These are phyloP conservation scores for Laguncularia racemosa DNA, from an alignment of 345 rosid species.

Conservation along the genomic window DNA sequence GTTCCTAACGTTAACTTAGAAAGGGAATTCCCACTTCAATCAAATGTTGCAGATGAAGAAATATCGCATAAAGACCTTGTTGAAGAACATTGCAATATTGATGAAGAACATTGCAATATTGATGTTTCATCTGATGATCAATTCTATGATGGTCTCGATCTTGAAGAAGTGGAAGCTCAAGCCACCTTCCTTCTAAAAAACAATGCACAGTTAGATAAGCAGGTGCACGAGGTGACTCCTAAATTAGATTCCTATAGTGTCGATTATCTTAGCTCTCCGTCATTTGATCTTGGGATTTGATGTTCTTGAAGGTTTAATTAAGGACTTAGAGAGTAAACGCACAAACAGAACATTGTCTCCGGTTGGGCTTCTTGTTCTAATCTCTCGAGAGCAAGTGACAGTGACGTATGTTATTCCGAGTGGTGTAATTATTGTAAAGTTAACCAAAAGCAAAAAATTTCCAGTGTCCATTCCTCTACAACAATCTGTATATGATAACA, in stretches of 20 bases:
- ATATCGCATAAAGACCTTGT: constrained; percentile 15
- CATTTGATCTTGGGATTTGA: constrained; percentile 88
- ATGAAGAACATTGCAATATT: constrained; percentile 10
- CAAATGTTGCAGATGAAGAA: constrained; percentile 18
- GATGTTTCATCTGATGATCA: constrained; percentile 52
- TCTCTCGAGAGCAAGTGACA: no score
- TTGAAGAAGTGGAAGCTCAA: constrained; percentile 82
- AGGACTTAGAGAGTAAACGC: no score
- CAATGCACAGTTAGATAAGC: constrained; percentile 21
- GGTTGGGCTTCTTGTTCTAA: no score
- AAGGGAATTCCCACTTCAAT: constrained; percentile 25
- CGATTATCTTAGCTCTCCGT: constrained; percentile 38
- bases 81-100: constrained; percentile 11
- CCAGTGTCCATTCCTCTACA: no score
- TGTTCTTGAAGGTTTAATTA: not conserved
- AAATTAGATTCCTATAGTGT: constrained; percentile 8
- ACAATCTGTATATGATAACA: no score
- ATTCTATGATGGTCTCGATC: constrained; percentile 65
- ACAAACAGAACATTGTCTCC: no score
- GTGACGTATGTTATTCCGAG: no score
- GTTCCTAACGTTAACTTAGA: constrained; percentile 54
- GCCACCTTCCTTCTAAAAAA: constrained; percentile 52
- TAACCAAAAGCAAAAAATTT: no score
- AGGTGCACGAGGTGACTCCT: constrained; percentile 22
- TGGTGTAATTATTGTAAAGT: no score